Conservation (phyloP, 2,329 filamentous ascomycete genomes). For the Talaromyces sp. region DNA sequence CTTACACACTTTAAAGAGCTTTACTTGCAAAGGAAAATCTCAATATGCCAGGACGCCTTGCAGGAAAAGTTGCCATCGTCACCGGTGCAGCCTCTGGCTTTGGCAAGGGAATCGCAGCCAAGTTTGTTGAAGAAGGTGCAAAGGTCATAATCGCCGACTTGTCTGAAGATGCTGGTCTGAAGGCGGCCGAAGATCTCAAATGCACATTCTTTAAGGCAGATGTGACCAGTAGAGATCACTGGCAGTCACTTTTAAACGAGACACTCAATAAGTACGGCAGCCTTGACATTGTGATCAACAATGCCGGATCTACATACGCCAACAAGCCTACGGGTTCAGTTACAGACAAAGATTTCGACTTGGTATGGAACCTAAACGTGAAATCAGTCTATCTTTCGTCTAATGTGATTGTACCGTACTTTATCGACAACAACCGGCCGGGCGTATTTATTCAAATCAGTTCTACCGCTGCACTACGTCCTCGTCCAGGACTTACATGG, state of each 20-base stretch:
- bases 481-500: conserved; percentile 36
- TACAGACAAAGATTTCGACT: conserved; percentile 36
- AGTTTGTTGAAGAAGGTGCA: conserved; percentile 33
- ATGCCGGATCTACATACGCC: conserved; percentile 35
- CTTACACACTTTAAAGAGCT: background rate
- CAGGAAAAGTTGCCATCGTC: conserved; percentile 38
- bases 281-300: conserved; percentile 43
- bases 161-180: conserved; percentile 23
- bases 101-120: conserved; percentile 30
- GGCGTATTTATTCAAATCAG: conserved; percentile 39
- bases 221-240: conserved; percentile 24
- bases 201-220: conserved; percentile 22
- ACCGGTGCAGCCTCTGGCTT: conserved; percentile 38
- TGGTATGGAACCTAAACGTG: conserved; percentile 36
- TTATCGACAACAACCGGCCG: conserved; percentile 28
- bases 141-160: conserved; percentile 34
- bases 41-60: conserved; percentile 23
- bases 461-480: conserved; percentile 33
- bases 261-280: conserved; percentile 20
- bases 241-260: conserved; percentile 22
- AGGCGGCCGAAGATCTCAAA: conserved; percentile 18
- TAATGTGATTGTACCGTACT: conserved; percentile 29
- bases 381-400: conserved; percentile 33
- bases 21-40: background rate
- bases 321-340: conserved; percentile 34